Percentiles rank a stretch among this genome's conserved stretches.
These are phyloP conservation scores for Eremomyces bilateralis DNA, from an alignment of 495 filamentous ascomycete genomes.

Conservation along the genomic window DNA sequence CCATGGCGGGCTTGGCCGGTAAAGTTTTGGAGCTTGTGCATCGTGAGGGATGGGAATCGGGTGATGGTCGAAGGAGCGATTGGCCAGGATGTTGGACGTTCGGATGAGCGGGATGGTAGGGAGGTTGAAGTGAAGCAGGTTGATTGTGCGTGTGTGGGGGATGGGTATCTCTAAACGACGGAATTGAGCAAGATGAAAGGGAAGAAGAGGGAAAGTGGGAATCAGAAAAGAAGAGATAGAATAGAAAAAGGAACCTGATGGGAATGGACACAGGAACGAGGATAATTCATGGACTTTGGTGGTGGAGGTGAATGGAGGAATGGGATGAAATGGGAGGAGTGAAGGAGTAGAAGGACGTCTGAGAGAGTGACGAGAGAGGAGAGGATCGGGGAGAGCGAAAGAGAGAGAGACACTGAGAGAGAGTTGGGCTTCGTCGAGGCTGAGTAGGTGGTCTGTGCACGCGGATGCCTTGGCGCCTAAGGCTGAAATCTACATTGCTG, in stretches of 20 bases:
- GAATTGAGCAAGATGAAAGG: background rate
- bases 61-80: constrained; percentile 6
- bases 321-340: background rate
- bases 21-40: constrained; percentile 90
- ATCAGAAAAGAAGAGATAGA: background rate
- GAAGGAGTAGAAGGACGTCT: background rate
- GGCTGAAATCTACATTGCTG: too few relatives aligned
- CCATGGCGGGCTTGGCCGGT: constrained; percentile 66
- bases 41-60: constrained; percentile 22
- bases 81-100: constrained; percentile 9
- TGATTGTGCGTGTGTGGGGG: background rate
- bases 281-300: too few relatives aligned
- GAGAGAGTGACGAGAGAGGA: background rate
- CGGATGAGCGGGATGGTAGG: constrained; percentile 2
- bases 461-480: too few relatives aligned
- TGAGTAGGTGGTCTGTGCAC: too few relatives aligned
- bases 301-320: too few relatives aligned
- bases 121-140: background rate
- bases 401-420: background rate
- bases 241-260: too few relatives aligned
- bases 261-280: too few relatives aligned
- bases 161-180: background rate
- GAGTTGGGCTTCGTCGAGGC: too few relatives aligned
- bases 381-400: background rate
- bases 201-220: background rate